Evolutionary conservation across 306 rosid species (phyloP).

Genomic region (Rubus parviflorus): DNA sequence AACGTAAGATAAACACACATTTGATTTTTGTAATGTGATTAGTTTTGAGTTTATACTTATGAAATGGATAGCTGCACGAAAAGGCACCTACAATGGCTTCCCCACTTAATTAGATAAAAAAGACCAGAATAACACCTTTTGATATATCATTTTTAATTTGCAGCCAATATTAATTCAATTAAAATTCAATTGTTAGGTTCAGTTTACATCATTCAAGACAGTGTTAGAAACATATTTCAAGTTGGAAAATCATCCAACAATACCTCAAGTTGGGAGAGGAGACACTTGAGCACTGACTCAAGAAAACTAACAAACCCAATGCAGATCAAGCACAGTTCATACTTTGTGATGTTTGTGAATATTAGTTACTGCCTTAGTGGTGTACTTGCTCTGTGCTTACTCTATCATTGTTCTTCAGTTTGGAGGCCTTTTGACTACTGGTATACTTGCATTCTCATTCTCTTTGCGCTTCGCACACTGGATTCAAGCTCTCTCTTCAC

Average conservation of each 20-base stretch:
- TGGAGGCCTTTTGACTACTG: no score
- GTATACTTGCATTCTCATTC: no score
- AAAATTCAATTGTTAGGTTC: neutral
- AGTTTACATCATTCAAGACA: neutral
- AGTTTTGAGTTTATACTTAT: neutral
- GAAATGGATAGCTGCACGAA: constrained; percentile 5
- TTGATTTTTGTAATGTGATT: neutral
- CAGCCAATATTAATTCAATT: neutral
- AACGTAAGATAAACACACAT: constrained; percentile 14
- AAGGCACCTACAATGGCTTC: neutral
- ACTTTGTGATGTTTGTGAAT: no score
- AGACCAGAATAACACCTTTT: neutral
- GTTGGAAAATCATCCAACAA: neutral
- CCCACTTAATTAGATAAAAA: constrained; percentile 3
- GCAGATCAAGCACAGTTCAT: no score
- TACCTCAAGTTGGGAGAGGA: no score
- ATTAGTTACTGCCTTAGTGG: no score
- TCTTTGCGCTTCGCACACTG: no score
- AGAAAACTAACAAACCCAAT: no score
- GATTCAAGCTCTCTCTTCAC: no score
- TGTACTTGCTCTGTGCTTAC: no score
- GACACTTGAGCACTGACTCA: no score
- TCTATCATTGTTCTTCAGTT: no score
- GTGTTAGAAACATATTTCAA: neutral
- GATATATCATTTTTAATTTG: neutral